Conservation (phyloP, 2,329 filamentous ascomycete species). For the Zymoseptoria tritici region DNA sequence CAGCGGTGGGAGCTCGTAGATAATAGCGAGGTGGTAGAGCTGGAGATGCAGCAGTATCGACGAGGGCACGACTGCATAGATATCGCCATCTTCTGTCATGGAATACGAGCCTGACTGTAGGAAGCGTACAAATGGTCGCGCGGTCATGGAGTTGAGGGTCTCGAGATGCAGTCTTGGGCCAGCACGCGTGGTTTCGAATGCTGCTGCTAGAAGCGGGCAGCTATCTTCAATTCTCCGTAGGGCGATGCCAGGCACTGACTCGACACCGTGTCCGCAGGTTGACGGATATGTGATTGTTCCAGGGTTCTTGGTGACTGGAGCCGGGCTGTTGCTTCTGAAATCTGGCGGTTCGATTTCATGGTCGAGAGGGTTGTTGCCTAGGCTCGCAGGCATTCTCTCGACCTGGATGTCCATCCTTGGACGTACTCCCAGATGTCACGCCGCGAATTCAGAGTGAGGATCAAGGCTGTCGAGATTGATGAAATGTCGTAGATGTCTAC, state of each 20-base stretch:
- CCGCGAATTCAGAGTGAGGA: background rate
- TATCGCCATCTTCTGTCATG: conserved; percentile 16
- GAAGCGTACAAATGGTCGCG: conserved; percentile 35
- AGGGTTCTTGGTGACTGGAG: background rate
- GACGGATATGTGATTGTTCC: conserved; percentile 26
- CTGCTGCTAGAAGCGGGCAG: conserved; percentile 34
- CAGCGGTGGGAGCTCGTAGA: conserved; percentile 35
- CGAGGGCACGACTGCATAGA: conserved; percentile 23
- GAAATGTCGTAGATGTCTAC: too few relatives aligned
- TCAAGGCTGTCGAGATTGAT: too few relatives aligned
- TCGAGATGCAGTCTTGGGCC: conserved; percentile 34
- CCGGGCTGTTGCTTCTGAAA: background rate
- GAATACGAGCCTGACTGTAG: conserved; percentile 37
- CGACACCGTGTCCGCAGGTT: conserved; percentile 24
- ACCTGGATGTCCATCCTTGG: background rate
- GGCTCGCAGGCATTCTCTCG: background rate
- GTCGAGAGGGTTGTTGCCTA: background rate
- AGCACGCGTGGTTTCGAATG: conserved; percentile 32
- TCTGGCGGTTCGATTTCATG: background rate
- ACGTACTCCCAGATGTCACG: background rate
- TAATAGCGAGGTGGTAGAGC: conserved; percentile 34
- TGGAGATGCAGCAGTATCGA: conserved; percentile 36
- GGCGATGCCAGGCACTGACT: conserved; percentile 30
- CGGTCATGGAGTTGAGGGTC: conserved; percentile 27
- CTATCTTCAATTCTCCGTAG: conserved; percentile 26